Percentiles rank a stretch among this genome's conserved stretches.
These are phyloP conservation scores for Podila clonocystis DNA, from an alignment of 192 early-diverging fungal genomes.

Conservation along the genomic window DNA sequence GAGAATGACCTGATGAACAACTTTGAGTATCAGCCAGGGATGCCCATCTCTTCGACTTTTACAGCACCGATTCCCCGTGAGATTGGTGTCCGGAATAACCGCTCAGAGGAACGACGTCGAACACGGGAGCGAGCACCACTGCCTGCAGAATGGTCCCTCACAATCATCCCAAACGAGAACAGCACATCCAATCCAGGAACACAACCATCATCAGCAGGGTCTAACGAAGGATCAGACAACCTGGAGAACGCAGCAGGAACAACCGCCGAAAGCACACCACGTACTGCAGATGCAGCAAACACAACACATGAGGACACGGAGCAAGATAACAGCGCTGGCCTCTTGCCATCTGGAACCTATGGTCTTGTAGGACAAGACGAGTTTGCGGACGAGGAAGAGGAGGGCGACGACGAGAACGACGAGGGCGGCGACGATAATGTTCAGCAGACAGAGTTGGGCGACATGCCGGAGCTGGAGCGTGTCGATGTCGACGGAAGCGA, in stretches of 20 bases:
- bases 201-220: conserved; percentile 3
- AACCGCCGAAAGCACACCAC: background rate
- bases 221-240: background rate
- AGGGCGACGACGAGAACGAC: conserved; percentile 25
- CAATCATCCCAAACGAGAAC: conserved; percentile 13
- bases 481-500: background rate
- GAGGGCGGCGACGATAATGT: conserved; percentile 6
- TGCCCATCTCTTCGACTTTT: conserved; percentile 93
- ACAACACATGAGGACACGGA: background rate
- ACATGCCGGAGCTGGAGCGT: background rate
- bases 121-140: conserved; percentile 23
- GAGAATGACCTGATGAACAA: conserved; percentile 90
- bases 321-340: background rate
- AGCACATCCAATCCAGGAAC: background rate
- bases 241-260: too few relatives aligned
- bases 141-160: conserved; percentile 30
- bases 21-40: conserved; percentile 80
- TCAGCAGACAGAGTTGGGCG: background rate
- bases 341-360: conserved; percentile 24
- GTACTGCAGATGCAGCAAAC: background rate
- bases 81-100: conserved; percentile 53
- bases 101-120: conserved; percentile 10
- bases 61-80: conserved; percentile 79
- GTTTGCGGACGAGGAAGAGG: conserved; percentile 40
- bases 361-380: conserved; percentile 24